Evolutionary conservation across 1,284 basidiomycete species (phyloP), one percentile per base, ranked within the genome.

Genomic region (Apiotrichum veenhuisii): DNA sequence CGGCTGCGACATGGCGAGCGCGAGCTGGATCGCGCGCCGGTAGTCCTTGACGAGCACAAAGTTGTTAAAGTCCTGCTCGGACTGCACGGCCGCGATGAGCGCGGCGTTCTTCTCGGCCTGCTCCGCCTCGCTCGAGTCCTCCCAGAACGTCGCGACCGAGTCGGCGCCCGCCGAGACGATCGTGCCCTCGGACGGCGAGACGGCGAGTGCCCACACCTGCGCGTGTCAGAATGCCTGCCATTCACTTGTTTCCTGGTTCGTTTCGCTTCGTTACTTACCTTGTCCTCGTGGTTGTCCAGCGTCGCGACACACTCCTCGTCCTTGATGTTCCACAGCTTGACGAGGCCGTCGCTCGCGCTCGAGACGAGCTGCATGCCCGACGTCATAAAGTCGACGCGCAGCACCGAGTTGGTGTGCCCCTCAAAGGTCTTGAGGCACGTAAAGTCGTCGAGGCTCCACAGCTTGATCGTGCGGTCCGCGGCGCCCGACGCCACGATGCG

Each of bases 371-470:
- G 93, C 81, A 85, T 82, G 10, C 92, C 94, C 26, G 79, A 70
- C 62, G 88, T 89, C 43, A 97, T 71, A 74, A 97, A 98, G 67
- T 91, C 88, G 25, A 98, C 87, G 40, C 93, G 82, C 47, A 99
- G 78, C n/a, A 99, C 92, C 5, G 91, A 92, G 77, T 97, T 97
- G 5, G 92, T 92, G 75, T 98, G 96, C 0, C 94, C 93, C 77
- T 97, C 94, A 66, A 96, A 92, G 30, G 94, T 98, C 82, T 92
- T 93, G 57, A 95, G 75, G 72, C 93, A 95, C 25, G 87, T 84
- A 74, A 87, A 94, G 71, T 95, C 91, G 63, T 92, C 89, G 59
- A 98, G 76, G 71, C 82, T 91, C 96, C 96, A 99, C 26, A 99
- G 78, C 72, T 89, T 91, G 62, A 98, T 83, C 0, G 91, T 93